Evolutionary conservation across 805 yeast species (phyloP), one percentile per base, ranked within the genome.

Genomic region (Komagataella populi): DNA sequence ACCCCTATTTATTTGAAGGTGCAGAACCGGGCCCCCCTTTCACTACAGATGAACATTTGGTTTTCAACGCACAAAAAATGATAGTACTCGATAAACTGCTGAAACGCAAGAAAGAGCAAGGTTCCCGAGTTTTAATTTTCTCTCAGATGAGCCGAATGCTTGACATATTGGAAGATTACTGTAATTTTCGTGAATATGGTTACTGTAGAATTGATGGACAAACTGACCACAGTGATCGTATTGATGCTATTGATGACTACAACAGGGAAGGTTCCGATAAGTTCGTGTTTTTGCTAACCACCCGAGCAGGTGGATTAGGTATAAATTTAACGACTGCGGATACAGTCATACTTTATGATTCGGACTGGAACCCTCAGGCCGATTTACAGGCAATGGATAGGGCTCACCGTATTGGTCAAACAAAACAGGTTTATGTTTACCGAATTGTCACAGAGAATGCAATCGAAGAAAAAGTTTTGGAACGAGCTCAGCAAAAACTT

Each of bases 1-100:
- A 85, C 67, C 95, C 95, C 12, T 85, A 85, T 61, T 66, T 85
- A 45, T 85, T 85, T 59, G 93, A 85, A 63, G 95, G 95, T 47
- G 96, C 95, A 4, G 98, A 93, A 93, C 93, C 93, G 0, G 95
- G 95, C 8, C 95, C 95, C 17, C 95, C 95, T 18, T 85, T 71
- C 59, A 85, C 93, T 6, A 85, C 91, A 0, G 95, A 85, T 64
- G 93, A 85, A 62, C 95, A 85, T 67, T 71, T 85, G 62, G 81
- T 85, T 43, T 83, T 65, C 64, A 85, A 85, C 63, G 74, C 89
- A 3, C 83, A 81, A 51, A 85, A 85, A 61, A 73, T 85, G 74
- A 73, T 81, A 49, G 83, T 85, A 18, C 68, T 85, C 59, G 95
- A 85, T 62, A 77, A 78, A 60, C 60, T 85, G 54, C 91, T 85